A percentile compares a stretch with the other conserved stretches of the same genome.
phyloP scores from a whole-genome alignment of 202 grass and related monocot genomes.

The Tripidium arundinaceum region DNA sequence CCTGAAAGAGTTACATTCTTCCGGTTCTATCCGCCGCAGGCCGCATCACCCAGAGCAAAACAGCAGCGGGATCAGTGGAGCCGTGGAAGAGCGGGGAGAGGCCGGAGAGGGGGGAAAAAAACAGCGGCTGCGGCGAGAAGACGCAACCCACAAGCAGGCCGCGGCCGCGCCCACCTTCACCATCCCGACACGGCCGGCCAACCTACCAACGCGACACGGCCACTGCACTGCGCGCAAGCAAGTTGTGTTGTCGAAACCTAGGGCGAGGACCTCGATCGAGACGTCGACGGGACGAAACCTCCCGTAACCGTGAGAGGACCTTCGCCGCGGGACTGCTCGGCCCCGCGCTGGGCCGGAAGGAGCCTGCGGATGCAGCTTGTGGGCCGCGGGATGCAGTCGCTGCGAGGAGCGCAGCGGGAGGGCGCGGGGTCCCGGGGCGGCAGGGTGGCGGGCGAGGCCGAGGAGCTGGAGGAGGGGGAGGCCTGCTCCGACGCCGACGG shows the following conservation, averaged over 20 bases:
- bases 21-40: background rate
- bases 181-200: background rate
- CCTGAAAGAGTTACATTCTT: background rate
- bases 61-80: background rate
- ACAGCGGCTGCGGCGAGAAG: background rate
- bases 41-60: background rate
- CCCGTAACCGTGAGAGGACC: background rate
- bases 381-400: conserved; percentile 21
- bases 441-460: conserved; percentile 6
- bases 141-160: background rate
- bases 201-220: background rate
- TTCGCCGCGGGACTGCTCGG: background rate
- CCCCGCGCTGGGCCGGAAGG: background rate
- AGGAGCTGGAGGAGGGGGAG: conserved; percentile 44
- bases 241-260: background rate
- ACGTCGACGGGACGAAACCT: background rate
- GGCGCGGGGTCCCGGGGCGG: background rate
- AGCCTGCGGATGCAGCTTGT: background rate
- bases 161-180: background rate
- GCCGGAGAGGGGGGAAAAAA: background rate
- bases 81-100: background rate
- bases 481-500: conserved; percentile 16
- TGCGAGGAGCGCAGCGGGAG: background rate
- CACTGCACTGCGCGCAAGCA: background rate
- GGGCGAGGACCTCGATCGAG: background rate